Percentiles rank a stretch among this genome's conserved stretches.
phyloP scores from a whole-genome alignment of 768 basidiomycete species.

The Mycena albidolilacea region DNA sequence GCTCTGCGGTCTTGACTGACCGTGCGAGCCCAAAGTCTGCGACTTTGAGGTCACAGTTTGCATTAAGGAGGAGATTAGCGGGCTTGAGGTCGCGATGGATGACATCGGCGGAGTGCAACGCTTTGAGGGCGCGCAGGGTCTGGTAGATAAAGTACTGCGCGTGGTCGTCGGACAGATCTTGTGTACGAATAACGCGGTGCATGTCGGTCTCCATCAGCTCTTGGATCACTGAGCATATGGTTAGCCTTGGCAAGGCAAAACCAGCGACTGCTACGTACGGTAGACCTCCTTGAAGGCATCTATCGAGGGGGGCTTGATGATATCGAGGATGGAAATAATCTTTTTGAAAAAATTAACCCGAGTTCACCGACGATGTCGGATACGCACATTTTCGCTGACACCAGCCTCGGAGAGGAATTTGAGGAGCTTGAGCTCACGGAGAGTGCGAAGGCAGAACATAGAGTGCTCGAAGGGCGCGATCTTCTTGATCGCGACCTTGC shows the following conservation, averaged over 20 bases:
- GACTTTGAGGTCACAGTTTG: conserved; percentile 96
- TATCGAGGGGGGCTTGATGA: conserved; percentile 84
- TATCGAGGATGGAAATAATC: conserved; percentile 93
- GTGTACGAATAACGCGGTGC: conserved; percentile 96
- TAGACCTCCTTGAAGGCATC: conserved; percentile 93
- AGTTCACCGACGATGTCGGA: conserved; percentile 70
- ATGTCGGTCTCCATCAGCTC: conserved; percentile 97
- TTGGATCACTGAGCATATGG: conserved; percentile 76
- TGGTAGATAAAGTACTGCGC: conserved; percentile 96
- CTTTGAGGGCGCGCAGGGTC: conserved; percentile 95
- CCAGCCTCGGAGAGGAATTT: conserved; percentile 91
- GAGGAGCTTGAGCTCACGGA: conserved; percentile 87
- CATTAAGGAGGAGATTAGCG: conserved; percentile 96
- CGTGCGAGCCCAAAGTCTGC: conserved; percentile 96
- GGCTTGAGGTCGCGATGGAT: conserved; percentile 98
- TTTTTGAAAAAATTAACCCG: conserved; percentile 45
- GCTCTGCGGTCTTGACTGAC: conserved; percentile 89
- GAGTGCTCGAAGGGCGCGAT: conserved; percentile 96
- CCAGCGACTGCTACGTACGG: conserved; percentile 55
- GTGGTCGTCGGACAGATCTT: conserved; percentile 96
- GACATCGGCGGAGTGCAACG: conserved; percentile 96
- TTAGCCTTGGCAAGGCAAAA: conserved; percentile 1
- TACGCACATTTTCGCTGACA: conserved; percentile 64
- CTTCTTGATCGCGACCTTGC: conserved; percentile 97
- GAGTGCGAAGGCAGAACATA: conserved; percentile 94